Evolutionary conservation across 2,329 filamentous ascomycete species (phyloP), one percentile per base, ranked within the genome.

Genomic region (Cytospora piceicola): DNA sequence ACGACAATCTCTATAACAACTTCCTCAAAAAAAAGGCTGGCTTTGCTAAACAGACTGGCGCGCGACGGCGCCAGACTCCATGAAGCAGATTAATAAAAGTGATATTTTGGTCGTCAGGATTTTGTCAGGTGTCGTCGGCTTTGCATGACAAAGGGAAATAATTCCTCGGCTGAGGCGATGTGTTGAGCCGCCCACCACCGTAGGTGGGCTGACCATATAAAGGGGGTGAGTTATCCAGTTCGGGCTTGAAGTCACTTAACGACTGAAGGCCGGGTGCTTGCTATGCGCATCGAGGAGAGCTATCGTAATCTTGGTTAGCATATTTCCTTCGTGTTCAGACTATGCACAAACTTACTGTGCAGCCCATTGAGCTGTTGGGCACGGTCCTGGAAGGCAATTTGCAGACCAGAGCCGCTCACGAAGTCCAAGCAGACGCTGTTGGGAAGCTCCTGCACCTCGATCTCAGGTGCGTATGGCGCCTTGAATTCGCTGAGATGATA

Each of bases 371-470:
- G 74, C 76, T 90, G 87, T 15, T 86, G 84, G 30, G 80, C 76
- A 63, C 86, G 81, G 74, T 88, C 86, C 75, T 86, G 86, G 69
- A 88, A 90, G 27, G 87, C 87, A 71, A 90, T 77, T 73, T 90
- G 87, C 65, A 90, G 77, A 56, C 81, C 81, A n/a, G 84, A 86
- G 3, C 87, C 85, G 59, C 86, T 85, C 22, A 88, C 71, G 68
- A 90, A 84, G 70, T 88, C 85, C 55, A 89, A 77, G 9, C 86
- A 81, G 4, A 89, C 85, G 73, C 93, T 97, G 79, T 97, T 92
- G 2, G 94, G 93, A 61, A 99, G 82, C 79, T 99, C 95, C 78
- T 97, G 91, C 70, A 92, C 83, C 74, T 98, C 95, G 67, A 96
- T 89, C 75, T 98, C 94, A 0, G 95, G 95, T 20, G 91, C 83